phyloP scores from a whole-genome alignment of 2,329 filamentous ascomycete genomes.

The Paecilomyces dactylethromorphus region DNA sequence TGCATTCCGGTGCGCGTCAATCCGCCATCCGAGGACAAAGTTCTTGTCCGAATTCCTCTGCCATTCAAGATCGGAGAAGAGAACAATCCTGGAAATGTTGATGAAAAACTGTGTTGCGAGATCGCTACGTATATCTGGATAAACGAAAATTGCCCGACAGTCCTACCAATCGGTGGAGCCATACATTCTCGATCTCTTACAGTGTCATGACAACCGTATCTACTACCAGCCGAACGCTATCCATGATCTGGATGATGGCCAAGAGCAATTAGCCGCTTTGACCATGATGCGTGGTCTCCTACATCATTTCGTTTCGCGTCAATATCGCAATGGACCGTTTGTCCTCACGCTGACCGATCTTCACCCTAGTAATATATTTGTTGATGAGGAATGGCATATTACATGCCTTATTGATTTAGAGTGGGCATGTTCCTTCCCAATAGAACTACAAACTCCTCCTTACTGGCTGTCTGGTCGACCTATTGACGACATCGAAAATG shows the following conservation, averaged over 20 bases:
- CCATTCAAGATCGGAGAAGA: constrained; percentile 30
- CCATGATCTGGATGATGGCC: background rate
- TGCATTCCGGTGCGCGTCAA: constrained; percentile 2
- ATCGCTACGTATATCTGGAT: constrained; percentile 36
- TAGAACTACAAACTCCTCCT: background rate
- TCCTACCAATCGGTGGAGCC: constrained; percentile 9
- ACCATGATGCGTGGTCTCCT: background rate
- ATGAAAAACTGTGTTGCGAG: constrained; percentile 39
- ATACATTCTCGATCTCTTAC: background rate
- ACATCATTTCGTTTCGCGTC: background rate
- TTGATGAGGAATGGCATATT: background rate
- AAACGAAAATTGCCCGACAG: constrained; percentile 27
- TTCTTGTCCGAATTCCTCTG: constrained; percentile 17
- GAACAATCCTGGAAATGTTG: constrained; percentile 30
- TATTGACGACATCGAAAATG: background rate
- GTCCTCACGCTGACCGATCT: background rate
- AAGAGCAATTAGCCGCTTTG: background rate
- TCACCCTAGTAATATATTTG: background rate
- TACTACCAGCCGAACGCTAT: background rate
- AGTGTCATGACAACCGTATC: background rate
- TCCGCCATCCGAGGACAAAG: constrained; percentile 6
- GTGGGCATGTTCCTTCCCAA: background rate
- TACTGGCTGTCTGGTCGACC: background rate
- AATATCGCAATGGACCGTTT: background rate
- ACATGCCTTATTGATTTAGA: background rate